phyloP scores from a whole-genome alignment of 2,329 filamentous ascomycete species.

The Nannizziopsis barbatae region DNA sequence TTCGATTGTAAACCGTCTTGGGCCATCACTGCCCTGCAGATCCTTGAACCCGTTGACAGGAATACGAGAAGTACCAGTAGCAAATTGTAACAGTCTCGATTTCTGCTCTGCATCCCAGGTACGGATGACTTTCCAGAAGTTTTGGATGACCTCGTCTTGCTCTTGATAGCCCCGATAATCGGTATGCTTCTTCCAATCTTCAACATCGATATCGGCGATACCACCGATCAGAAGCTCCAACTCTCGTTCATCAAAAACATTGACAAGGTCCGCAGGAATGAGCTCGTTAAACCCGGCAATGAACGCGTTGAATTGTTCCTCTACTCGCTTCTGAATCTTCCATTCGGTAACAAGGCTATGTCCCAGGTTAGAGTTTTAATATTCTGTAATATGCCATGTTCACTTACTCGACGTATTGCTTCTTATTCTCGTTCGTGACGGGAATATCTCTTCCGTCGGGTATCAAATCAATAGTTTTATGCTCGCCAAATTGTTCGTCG shows the following conservation, averaged over 20 bases:
- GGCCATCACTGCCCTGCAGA: conserved; percentile 90
- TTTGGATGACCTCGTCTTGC: conserved; percentile 90
- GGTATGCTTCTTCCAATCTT: conserved; percentile 99
- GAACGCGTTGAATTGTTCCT: conserved; percentile 97
- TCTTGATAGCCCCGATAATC: conserved; percentile 98
- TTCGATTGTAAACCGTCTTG: conserved; percentile 91
- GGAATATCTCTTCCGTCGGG: conserved; percentile 82
- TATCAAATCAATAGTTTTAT: conserved; percentile 87
- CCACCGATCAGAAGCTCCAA: conserved; percentile 92
- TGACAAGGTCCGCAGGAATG: conserved; percentile 90
- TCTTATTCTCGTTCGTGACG: conserved; percentile 97
- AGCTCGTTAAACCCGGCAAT: conserved; percentile 96
- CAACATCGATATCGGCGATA: conserved; percentile 99
- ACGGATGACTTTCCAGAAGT: conserved; percentile 94
- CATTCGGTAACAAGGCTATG: conserved; percentile 87
- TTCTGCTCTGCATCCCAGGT: conserved; percentile 98
- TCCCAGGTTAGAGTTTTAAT: not conserved
- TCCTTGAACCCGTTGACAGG: conserved; percentile 99
- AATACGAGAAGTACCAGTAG: conserved; percentile 92
- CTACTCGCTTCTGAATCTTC: conserved; percentile 97
- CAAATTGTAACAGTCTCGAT: conserved; percentile 88
- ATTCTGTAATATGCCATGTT: not conserved
- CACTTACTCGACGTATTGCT: conserved; percentile 84
- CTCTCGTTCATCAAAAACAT: conserved; percentile 97
- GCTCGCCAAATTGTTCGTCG: conserved; percentile 91